Evolutionary conservation across 2,329 filamentous ascomycete genomes (phyloP), one percentile per base, ranked within the genome.

Genomic region (Fusarium sp.): DNA sequence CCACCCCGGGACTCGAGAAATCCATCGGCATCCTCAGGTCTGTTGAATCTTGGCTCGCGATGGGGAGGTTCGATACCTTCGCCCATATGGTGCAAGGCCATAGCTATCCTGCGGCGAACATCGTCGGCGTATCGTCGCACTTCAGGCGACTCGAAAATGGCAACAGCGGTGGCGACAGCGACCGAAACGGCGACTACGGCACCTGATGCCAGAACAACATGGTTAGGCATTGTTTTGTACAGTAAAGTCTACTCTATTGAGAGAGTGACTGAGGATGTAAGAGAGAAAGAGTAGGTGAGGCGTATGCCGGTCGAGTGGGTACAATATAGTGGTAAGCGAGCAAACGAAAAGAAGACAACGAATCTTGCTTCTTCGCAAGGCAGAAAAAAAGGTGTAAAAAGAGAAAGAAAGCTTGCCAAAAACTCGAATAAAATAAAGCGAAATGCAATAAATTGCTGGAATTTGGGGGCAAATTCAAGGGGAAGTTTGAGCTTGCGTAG

Each of bases 1-100:
- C 80, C 79, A 6, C 81, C 80, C n/a, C 83, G 80, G 11, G 87
- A 88, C 71, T 85, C 80, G 59, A 90, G 75, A 74, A 91, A 91
- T 11, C 88, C 89, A 58, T 90, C 85, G 61, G 88, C 88, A 77
- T 91, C 89, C 76, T 91, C 89, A 54, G 89, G 89, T 15, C 89
- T 82, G 76, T 91, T 91, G 78, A 90, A 90, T 29, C 86, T 79
- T 60, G 89, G 89, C 70, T 87, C 81, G 30, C 81, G 79, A 45
- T 78, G 74, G 61, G 83, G 79, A 6, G 86, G 84, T 48, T 83
- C 81, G 77, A 90, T 84, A 70, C 83, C 84, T 60, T 91, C 87
- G 62, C 88, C 86, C 29, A 90, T 82, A 12, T 85, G 83, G 74
- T 90, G 86, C 16, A 91, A 79, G 51, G 88, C 87, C 43, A 90